Evolutionary conservation across 345 rosid species (phyloP), one percentile per base, ranked within the genome.

Genomic region (Lepidium africanum): DNA sequence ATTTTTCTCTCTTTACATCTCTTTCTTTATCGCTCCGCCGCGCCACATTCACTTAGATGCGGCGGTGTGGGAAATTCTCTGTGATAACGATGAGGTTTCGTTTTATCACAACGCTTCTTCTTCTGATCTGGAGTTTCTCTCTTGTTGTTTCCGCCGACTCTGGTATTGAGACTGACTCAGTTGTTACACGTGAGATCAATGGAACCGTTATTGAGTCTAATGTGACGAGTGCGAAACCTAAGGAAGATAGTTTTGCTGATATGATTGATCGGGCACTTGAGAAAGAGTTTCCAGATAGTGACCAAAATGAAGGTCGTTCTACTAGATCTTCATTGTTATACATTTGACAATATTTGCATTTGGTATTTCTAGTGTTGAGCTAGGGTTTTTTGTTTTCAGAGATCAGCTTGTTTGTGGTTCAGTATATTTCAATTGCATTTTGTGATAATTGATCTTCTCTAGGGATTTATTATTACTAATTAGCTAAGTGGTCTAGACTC

Each of bases 251-350:
- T 71, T 87, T 92, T 76, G 96, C 92, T 8, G 89, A 86, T 72
- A 87, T 92, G 70, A 87, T 92, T 65, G 96, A 84, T 79, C 90
- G 91, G 6, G 96, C 96, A 37, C 91, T 92, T 27, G 87, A 80
- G 83, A 86, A 86, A 77, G 98, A 92, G 86, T 92, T 89, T 81
- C 76, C 86, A 4, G 96, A 89, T 73, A 87, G 81, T 67, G 98
- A 92, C 59, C 91, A 89, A 67, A 79, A 63, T 15, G 93, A 87
- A 76, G 96, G 92, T 87, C 40, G 45, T 32, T 69, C 5, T 13
- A 46, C 75, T 79, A 67, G 86, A 86, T 86, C 87, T 81, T 72
- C 63, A 45, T 61, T 81, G 15, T 60, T 45, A 43, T 53, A 6
- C 59, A 40, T 15, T 62, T 37, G 7, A 39, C 2, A 0, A 11